These are phyloP conservation scores for Austropuccinia psidii DNA, from an alignment of 1,284 basidiomycete species.

Conservation along the genomic window DNA sequence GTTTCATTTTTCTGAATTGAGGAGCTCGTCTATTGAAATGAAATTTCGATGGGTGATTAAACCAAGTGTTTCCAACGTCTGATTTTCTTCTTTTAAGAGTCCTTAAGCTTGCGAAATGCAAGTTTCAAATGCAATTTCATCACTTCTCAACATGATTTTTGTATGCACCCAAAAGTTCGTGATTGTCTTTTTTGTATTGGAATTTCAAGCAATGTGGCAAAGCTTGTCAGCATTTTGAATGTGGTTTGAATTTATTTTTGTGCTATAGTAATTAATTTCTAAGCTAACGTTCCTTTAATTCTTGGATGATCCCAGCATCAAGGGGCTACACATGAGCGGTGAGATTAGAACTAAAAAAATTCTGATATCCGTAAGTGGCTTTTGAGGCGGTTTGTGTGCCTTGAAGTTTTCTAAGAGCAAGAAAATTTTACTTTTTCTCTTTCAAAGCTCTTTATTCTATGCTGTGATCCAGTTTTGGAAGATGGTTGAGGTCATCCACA, in stretches of 20 bases:
- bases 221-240: neutral
- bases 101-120: too few species aligned
- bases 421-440: neutral
- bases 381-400: neutral
- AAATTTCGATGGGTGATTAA: too few species aligned
- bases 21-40: too few species aligned
- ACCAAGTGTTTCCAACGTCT: too few species aligned
- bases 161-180: too few species aligned
- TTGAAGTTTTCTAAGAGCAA: constrained; percentile 11
- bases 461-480: constrained; percentile 9
- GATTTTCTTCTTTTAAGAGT: too few species aligned
- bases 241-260: too few species aligned
- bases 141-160: too few species aligned
- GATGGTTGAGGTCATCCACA: neutral
- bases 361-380: neutral
- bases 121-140: too few species aligned
- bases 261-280: too few species aligned
- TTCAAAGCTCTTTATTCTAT: neutral
- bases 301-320: neutral
- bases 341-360: neutral
- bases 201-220: neutral
- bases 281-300: neutral
- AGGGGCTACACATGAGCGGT: neutral
- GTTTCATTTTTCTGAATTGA: too few species aligned
- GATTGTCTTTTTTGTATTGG: too few species aligned